phyloP scores from a whole-genome alignment of 768 basidiomycete species.

The Hortiboletus flavorubellus region DNA sequence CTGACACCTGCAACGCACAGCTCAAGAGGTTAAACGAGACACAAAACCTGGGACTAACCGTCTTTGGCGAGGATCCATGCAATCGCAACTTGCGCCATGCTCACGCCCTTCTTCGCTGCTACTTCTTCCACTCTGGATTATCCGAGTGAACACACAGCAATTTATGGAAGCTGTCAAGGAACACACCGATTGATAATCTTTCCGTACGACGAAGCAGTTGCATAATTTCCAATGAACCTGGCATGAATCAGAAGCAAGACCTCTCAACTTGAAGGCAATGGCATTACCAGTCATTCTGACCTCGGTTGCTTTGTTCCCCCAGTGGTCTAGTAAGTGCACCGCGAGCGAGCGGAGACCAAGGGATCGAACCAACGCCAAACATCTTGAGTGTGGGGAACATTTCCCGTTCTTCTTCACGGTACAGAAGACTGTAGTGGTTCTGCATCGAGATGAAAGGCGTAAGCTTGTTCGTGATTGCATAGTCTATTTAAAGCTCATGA shows the following conservation, averaged over 20 bases:
- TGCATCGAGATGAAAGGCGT: slow-evolving; percentile 65
- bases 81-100: slow-evolving; percentile 43
- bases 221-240: slow-evolving; percentile 27
- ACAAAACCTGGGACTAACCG: slow-evolving; percentile 13
- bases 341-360: slow-evolving; percentile 43
- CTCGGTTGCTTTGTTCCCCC: slow-evolving; percentile 28
- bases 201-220: slow-evolving; percentile 23
- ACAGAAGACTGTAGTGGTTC: slow-evolving; percentile 54
- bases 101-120: slow-evolving; percentile 34
- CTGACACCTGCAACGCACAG: slow-evolving; percentile 27
- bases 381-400: slow-evolving; percentile 52
- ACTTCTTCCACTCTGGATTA: slow-evolving; percentile 38
- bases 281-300: slow-evolving; percentile 23
- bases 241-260: slow-evolving; percentile 2
- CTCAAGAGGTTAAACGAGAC: background rate
- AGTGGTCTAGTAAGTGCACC: slow-evolving; percentile 36
- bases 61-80: slow-evolving; percentile 38
- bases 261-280: background rate
- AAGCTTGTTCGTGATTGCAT: slow-evolving; percentile 40
- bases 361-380: slow-evolving; percentile 44
- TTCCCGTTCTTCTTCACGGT: slow-evolving; percentile 60
- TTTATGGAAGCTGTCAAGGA: background rate
- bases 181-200: slow-evolving; percentile 27
- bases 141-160: background rate
- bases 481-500: slow-evolving; percentile 25